These are phyloP conservation scores for Kodamaea hsintzibuensis DNA, from an alignment of 805 yeast species.

Conservation along the genomic window DNA sequence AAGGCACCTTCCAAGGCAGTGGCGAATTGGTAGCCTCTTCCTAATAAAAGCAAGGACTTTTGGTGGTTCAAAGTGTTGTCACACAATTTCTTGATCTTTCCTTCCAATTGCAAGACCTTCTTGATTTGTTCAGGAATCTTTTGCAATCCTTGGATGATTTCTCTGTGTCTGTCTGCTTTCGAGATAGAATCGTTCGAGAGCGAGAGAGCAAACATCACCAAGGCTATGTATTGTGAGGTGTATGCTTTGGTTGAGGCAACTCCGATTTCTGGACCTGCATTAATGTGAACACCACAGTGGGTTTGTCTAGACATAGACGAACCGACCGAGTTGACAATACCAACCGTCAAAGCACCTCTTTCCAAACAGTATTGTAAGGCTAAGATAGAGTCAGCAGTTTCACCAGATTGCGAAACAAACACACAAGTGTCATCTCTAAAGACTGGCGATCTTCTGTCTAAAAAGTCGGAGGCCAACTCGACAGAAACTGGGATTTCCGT, in stretches of 20 bases:
- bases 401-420: constrained; percentile 98
- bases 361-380: constrained; percentile 95
- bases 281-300: constrained; percentile 98
- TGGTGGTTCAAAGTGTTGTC: constrained; percentile 70
- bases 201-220: constrained; percentile 95
- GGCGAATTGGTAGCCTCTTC: constrained; percentile 97
- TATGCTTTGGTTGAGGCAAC: constrained; percentile 99
- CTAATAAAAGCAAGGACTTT: constrained; percentile 85
- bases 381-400: constrained; percentile 95
- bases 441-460: constrained; percentile 94
- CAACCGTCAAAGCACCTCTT: constrained; percentile 95
- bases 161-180: constrained; percentile 69
- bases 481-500: constrained; percentile 93
- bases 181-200: constrained; percentile 89
- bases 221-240: constrained; percentile 96
- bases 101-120: constrained; percentile 71
- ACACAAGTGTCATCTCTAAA: constrained; percentile 98
- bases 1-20: constrained; percentile 98
- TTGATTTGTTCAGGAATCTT: constrained; percentile 84
- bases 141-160: constrained; percentile 83
- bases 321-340: constrained; percentile 97
- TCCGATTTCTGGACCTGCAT: constrained; percentile 99
- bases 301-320: constrained; percentile 95
- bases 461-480: constrained; percentile 90
- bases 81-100: constrained; percentile 74